Conservation (phyloP, 106 monocot species). For the Acorus gramineus region DNA sequence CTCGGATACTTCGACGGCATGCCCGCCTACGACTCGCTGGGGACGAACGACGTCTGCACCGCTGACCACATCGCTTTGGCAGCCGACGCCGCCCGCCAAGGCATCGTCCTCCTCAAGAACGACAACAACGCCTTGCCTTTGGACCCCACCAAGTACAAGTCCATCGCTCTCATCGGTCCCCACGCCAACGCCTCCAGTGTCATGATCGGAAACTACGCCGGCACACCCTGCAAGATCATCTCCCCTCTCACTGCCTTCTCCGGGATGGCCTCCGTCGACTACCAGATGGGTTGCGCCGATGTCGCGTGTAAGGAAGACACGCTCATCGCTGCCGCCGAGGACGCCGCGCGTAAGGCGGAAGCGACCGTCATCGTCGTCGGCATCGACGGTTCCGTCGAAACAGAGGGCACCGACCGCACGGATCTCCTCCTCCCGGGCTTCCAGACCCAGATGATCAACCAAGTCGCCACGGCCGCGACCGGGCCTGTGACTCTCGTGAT, state of each 20-base stretch:
- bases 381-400: conserved; percentile 12
- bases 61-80: conserved; percentile 3
- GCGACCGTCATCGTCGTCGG: conserved; percentile 25
- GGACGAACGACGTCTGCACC: not conserved
- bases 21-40: not conserved
- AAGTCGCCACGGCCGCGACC: conserved; percentile 10
- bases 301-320: not conserved
- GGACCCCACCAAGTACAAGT: not conserved
- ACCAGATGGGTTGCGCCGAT: conserved; percentile 1
- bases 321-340: not conserved
- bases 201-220: conserved; percentile 42
- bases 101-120: conserved; percentile 25
- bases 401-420: conserved; percentile 17
- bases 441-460: conserved; percentile 15
- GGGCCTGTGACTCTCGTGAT: conserved; percentile 32
- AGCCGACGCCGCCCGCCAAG: conserved; percentile 11
- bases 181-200: conserved; percentile 15
- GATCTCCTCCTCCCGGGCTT: conserved; percentile 21
- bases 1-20: conserved; percentile 12
- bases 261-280: not conserved
- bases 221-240: conserved; percentile 16
- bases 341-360: conserved; percentile 11
- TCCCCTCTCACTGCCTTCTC: conserved; percentile 6
- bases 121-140: not conserved
- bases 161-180: conserved; percentile 25